Percentiles rank a stretch among this genome's conserved stretches.
phyloP scores from a whole-genome alignment of 768 basidiomycete species.

The Boletellus ananas region DNA sequence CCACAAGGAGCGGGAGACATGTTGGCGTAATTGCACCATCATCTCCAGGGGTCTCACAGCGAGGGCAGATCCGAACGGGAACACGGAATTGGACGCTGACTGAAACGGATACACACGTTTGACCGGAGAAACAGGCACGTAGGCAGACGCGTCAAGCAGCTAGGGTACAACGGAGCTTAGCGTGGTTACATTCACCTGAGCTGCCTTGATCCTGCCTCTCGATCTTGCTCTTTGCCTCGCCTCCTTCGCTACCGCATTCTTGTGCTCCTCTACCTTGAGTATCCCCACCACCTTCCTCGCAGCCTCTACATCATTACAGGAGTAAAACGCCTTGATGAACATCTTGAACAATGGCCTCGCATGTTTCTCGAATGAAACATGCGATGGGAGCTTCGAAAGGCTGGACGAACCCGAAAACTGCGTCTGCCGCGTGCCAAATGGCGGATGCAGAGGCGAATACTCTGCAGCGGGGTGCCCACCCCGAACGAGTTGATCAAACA shows the following conservation, averaged over 20 bases:
- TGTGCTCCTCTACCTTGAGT: conserved; percentile 40
- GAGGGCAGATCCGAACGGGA: too few species aligned
- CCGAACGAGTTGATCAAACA: conserved; percentile 65
- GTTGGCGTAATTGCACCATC: too few species aligned
- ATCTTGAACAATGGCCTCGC: conserved; percentile 68
- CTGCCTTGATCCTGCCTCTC: conserved; percentile 18
- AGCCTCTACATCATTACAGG: conserved; percentile 49
- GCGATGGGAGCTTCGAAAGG: conserved; percentile 38
- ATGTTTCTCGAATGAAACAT: conserved; percentile 54
- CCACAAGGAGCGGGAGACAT: too few species aligned
- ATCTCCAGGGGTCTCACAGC: too few species aligned
- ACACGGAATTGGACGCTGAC: too few species aligned
- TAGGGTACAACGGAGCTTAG: neutral
- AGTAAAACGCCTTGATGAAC: conserved; percentile 64
- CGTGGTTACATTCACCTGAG: neutral
- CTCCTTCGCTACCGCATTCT: conserved; percentile 8
- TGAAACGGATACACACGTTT: too few species aligned
- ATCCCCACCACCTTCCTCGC: conserved; percentile 54
- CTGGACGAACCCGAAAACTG: conserved; percentile 14
- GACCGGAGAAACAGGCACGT: too few species aligned
- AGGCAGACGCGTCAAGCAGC: neutral
- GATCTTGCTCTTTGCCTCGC: conserved; percentile 17
- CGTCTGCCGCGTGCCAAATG: conserved; percentile 40
- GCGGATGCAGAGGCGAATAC: conserved; percentile 33
- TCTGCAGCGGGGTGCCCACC: conserved; percentile 51